phyloP scores from a whole-genome alignment of 192 early-diverging fungal species.

The Entomortierella parvispora region DNA sequence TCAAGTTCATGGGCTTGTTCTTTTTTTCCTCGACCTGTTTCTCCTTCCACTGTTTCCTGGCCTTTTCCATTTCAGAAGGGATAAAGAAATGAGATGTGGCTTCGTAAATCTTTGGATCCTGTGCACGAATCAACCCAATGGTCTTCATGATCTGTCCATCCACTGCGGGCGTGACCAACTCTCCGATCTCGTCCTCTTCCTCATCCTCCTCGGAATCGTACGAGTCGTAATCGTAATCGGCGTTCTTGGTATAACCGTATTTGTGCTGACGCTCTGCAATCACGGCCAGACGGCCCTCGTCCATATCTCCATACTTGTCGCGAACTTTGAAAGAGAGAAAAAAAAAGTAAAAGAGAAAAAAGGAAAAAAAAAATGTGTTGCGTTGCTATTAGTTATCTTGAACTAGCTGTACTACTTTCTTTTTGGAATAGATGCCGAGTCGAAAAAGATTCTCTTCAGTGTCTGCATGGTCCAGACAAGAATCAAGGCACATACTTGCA shows the following conservation, averaged over 20 bases:
- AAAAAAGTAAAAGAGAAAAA: background rate
- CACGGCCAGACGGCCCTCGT: conserved; percentile 25
- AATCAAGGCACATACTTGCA: conserved; percentile 61
- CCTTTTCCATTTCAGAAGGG: conserved; percentile 68
- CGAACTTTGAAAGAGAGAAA: conserved; percentile 54
- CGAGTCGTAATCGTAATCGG: conserved; percentile 61
- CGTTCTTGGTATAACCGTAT: conserved; percentile 53
- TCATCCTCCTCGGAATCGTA: conserved; percentile 73
- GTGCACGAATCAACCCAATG: conserved; percentile 79
- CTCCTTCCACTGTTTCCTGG: conserved; percentile 71
- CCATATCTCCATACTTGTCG: conserved; percentile 69
- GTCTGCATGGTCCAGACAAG: no score
- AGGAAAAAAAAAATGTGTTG: background rate
- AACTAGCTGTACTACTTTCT: no score
- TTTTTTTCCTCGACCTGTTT: conserved; percentile 64
- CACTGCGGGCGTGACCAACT: conserved; percentile 87
- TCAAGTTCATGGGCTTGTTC: conserved; percentile 79
- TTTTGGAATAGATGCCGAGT: no score
- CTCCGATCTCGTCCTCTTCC: conserved; percentile 83
- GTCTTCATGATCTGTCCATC: conserved; percentile 96
- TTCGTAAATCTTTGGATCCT: conserved; percentile 88
- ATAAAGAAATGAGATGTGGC: conserved; percentile 80
- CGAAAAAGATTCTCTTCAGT: no score
- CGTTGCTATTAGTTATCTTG: no score
- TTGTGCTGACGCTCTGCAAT: conserved; percentile 54